Conservation (phyloP, 2,329 filamentous ascomycete genomes). For the Arthrobotrys conoides region DNA sequence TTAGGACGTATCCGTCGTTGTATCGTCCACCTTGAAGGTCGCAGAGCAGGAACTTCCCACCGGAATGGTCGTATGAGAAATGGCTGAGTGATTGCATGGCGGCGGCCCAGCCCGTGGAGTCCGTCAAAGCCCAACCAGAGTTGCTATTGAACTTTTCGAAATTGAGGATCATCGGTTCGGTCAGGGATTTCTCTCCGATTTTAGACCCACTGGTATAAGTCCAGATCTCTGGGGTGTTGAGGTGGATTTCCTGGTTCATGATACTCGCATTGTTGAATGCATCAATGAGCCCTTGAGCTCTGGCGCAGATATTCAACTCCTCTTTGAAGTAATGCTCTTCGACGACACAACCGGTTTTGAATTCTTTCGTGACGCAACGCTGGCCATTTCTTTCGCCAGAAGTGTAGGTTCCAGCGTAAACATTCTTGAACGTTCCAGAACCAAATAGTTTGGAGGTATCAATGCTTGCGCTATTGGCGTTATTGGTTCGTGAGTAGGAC, state of each 20-base stretch:
- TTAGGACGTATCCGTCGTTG: conserved; percentile 66
- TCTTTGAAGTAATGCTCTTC: conserved; percentile 66
- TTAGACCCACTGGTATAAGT: conserved; percentile 54
- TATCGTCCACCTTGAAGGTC: conserved; percentile 69
- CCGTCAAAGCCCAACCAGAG: conserved; percentile 66
- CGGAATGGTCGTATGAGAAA: conserved; percentile 68
- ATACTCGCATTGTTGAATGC: conserved; percentile 66
- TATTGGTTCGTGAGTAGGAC: conserved; percentile 26
- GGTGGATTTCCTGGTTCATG: conserved; percentile 65
- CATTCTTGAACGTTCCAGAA: conserved; percentile 29
- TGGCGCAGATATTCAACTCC: conserved; percentile 67
- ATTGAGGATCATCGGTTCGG: conserved; percentile 68
- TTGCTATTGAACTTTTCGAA: conserved; percentile 70
- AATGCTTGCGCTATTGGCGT: background rate
- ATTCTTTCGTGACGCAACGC: conserved; percentile 67
- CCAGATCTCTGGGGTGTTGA: conserved; percentile 67
- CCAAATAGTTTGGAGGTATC: conserved; percentile 3
- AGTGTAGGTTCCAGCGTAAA: conserved; percentile 64
- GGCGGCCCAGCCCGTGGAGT: conserved; percentile 65
- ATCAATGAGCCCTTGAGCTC: conserved; percentile 66
- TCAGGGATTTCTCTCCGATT: conserved; percentile 63
- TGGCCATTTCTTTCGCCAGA: conserved; percentile 65
- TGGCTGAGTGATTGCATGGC: conserved; percentile 69
- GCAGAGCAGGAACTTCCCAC: conserved; percentile 67
- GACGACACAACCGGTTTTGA: conserved; percentile 67